Base-by-base conservation (phyloP, 768 basidiomycete genomes). In the Tricholoma furcatifolium region DNA sequence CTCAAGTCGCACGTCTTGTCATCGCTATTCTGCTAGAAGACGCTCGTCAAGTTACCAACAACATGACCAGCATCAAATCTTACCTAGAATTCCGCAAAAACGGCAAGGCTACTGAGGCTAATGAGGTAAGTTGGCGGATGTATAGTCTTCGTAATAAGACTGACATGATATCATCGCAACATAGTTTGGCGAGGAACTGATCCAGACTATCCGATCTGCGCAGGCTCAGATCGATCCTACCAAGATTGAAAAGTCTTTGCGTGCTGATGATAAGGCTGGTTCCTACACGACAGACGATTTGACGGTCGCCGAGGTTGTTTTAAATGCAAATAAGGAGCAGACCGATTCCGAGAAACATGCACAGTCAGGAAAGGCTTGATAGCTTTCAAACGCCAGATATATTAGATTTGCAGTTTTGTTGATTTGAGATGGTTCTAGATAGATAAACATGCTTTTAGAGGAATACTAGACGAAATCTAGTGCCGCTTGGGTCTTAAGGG, bases 1-100 rank as follows among this genome's bases (percentile, higher is more conserved):
- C 46, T 20, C 46, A 47, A n/a, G 46, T 47, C 21, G 46, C 46
- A 2, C 46, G 46, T 20, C 46, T 47, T 21, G 46, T 47, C 35
- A 35, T 47, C 21, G 46, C 46, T 3, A 32, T 32, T 20, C 32
- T 47, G 23, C 12, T 31, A 3, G 32, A 47, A 35, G 46, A 47
- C 14, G 46, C 46, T 23, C 46, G 46, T 36, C 46, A 47, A 47
- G 35, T 47, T 14, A 47, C 46, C 10, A 32, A 47, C 30, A 47
- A 47, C 15, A 47, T 47, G 46, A 35, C 21, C 17, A 47, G 46
- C 34, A 35, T 47, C 34, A 47, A 47, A 21, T 18, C 46, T 1
- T 47, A 47, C 46, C 46, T 47, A 6, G 20, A 47, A 7, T 35
- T 47, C n/a, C 35, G 35, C 46, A 47, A 47, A 12, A 11, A 21